These are phyloP conservation scores for Coprinopsis cinerea DNA, from an alignment of 768 basidiomycete species.

Conservation along the genomic window DNA sequence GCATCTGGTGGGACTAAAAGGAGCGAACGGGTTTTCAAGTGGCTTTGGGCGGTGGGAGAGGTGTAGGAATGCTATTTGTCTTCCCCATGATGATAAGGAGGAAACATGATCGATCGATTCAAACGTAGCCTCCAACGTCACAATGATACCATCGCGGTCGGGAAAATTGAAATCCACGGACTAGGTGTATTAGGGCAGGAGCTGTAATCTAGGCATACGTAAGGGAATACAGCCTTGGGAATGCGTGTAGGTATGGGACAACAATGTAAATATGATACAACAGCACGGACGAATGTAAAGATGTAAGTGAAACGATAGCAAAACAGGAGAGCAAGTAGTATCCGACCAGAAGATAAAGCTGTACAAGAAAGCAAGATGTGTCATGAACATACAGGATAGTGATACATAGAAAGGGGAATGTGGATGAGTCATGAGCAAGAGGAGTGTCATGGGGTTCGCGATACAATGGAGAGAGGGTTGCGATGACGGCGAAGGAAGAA, in stretches of 20 bases:
- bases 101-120: background rate
- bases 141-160: too few relatives aligned
- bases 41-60: background rate
- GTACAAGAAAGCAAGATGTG: background rate
- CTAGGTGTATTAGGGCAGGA: background rate
- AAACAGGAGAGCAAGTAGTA: background rate
- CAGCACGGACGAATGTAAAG: background rate
- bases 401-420: background rate
- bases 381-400: background rate
- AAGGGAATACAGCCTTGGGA: too few relatives aligned
- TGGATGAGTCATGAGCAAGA: background rate
- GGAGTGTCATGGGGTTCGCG: background rate
- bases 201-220: too few relatives aligned
- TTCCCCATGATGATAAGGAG: background rate
- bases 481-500: background rate
- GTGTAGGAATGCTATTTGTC: background rate
- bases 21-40: background rate
- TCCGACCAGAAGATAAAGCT: background rate
- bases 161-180: too few relatives aligned
- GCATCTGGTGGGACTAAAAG: conserved; percentile 8
- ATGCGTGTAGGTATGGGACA: background rate
- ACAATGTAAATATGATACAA: background rate
- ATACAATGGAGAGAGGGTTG: background rate
- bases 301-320: background rate
- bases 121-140: too few relatives aligned